phyloP scores from a whole-genome alignment of 140 eudicot genomes.

The Stevia rebaudiana region DNA sequence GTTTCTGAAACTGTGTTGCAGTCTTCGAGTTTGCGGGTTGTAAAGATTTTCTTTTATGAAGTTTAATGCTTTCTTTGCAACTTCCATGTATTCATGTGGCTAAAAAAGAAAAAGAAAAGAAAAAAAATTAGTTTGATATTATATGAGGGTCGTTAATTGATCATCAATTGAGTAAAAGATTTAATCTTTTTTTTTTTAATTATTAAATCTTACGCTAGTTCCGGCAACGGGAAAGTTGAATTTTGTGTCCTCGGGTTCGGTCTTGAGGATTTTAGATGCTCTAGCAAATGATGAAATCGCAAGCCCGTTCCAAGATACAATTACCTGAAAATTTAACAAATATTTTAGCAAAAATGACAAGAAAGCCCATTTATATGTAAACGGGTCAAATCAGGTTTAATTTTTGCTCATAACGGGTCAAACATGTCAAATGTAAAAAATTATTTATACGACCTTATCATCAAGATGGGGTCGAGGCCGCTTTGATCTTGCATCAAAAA shows the following conservation, averaged over 20 bases:
- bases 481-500: constrained; percentile 64
- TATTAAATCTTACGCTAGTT: constrained; percentile 37
- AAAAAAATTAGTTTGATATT: neutral
- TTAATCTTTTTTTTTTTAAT: neutral
- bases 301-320: constrained; percentile 94
- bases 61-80: constrained; percentile 63
- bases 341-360: neutral
- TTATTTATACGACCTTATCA: constrained; percentile 58
- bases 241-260: constrained; percentile 50
- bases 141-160: neutral
- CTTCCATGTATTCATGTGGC: constrained; percentile 79
- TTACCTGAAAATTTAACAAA: constrained; percentile 40
- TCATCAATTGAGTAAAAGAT: neutral
- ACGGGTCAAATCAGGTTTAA: neutral
- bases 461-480: constrained; percentile 90
- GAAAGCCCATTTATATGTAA: neutral
- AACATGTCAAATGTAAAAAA: neutral
- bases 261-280: constrained; percentile 73
- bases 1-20: constrained; percentile 77
- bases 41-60: constrained; percentile 71
- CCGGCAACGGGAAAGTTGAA: constrained; percentile 74
- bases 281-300: constrained; percentile 78
- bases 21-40: constrained; percentile 43
- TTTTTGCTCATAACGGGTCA: neutral
- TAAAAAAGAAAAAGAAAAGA: constrained; percentile 6